Conservation (phyloP, 805 yeast genomes). For the Kazachstania martiniae region DNA sequence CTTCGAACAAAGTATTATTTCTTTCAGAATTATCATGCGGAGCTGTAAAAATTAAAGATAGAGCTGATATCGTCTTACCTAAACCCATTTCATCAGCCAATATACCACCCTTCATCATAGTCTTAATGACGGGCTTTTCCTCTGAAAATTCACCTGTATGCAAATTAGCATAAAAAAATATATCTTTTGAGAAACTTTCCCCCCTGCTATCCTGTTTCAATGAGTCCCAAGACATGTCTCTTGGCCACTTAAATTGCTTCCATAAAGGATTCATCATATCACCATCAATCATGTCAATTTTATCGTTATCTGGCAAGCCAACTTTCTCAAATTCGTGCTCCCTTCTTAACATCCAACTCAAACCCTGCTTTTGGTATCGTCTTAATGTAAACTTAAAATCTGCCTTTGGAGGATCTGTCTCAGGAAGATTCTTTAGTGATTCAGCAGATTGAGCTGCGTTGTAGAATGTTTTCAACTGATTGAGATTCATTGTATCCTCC, state of each 20-base stretch:
- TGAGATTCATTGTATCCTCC: conserved; percentile 41
- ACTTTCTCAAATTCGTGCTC: conserved; percentile 45
- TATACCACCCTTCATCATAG: conserved; percentile 68
- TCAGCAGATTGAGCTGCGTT: conserved; percentile 57
- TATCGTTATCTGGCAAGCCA: not conserved
- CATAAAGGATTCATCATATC: conserved; percentile 75
- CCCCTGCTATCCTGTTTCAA: conserved; percentile 10
- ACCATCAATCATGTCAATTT: conserved; percentile 31
- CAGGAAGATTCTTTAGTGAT: conserved; percentile 47
- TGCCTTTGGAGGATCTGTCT: conserved; percentile 41
- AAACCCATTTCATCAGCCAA: conserved; percentile 96
- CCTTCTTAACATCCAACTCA: conserved; percentile 81
- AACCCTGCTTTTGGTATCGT: conserved; percentile 73
- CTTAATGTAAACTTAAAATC: conserved; percentile 50
- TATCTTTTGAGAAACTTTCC: conserved; percentile 2
- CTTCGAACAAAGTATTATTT: conserved; percentile 5
- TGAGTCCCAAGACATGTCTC: conserved; percentile 31
- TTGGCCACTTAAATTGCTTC: conserved; percentile 73
- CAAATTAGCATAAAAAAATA: conserved; percentile 60
- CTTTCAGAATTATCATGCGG: conserved; percentile 36
- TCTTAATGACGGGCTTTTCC: conserved; percentile 52
- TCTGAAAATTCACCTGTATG: conserved; percentile 71
- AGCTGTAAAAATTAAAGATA: conserved; percentile 58
- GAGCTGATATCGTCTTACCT: conserved; percentile 82
- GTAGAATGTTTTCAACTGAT: conserved; percentile 70